phyloP scores from a whole-genome alignment of 495 filamentous ascomycete species.

The Pyrenula massariospora region DNA sequence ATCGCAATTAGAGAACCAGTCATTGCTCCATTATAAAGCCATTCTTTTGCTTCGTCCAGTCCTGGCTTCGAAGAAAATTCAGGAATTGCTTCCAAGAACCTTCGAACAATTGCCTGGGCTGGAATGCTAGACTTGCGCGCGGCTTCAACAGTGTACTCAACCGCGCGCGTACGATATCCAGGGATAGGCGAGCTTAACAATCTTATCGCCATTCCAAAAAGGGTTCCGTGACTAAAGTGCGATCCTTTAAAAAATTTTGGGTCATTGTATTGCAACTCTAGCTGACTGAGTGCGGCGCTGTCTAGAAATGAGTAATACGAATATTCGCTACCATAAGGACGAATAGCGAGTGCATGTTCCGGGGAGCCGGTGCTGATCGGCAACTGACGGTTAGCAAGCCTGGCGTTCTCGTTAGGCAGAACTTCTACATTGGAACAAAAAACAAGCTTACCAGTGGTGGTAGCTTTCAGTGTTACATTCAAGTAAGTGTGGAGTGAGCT shows the following conservation, averaged over 20 bases:
- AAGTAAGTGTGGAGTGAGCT: not conserved
- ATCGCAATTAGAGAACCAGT: not conserved
- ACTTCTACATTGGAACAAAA: not conserved
- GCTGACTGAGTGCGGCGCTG: not conserved
- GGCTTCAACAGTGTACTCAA: not conserved
- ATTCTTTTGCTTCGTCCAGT: not conserved
- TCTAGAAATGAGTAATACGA: not conserved
- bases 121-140: not conserved
- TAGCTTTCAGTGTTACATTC: not conserved
- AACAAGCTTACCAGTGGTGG: not conserved
- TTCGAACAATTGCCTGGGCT: not conserved
- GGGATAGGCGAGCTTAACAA: not conserved
- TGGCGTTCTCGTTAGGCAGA: too few species aligned
- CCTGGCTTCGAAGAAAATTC: not conserved
- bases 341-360: too few species aligned
- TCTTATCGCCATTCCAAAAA: not conserved
- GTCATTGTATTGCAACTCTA: not conserved
- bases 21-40: not conserved
- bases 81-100: not conserved
- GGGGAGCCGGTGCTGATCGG: too few species aligned
- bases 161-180: not conserved
- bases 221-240: not conserved
- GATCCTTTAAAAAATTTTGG: too few species aligned
- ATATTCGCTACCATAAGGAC: too few species aligned
- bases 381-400: too few species aligned